Evolutionary conservation across 2,329 filamentous ascomycete species (phyloP), one percentile per base, ranked within the genome.

Genomic region (Aspergillus sp.): DNA sequence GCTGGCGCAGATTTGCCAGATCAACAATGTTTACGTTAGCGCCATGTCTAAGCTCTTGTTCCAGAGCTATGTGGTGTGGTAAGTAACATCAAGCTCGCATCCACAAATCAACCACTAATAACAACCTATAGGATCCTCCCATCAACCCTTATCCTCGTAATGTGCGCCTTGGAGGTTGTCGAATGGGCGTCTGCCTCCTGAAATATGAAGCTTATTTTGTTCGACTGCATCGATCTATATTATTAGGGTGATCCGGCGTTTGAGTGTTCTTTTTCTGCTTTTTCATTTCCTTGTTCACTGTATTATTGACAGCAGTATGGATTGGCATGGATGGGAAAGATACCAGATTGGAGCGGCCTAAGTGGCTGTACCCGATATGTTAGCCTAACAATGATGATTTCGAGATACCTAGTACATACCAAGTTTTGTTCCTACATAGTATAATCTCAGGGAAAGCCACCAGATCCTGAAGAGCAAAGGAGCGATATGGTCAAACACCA

Each of bases 31-130:
- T 9, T 99, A 92, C 76, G 94, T 98, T 82, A 87, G 89, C 17
- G 92, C 95, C 52, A 98, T 99, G 93, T 91, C 91, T 63, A 91
- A 87, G 75, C 84, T 99, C 59, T 80, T 98, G 54, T 97, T 98
- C 81, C 94, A 97, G 81, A 97, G 94, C 79, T 96, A 96, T 73
- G 92, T 99, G 61, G 89, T 97, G 65, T 97, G 92, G 91, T 91
- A 81, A 79, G 88, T 21, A 28, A 17, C 2, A 28, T 54, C 25
- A 6, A 36, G 13, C 8, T 1, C 45, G n/a, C 38, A 21, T 48
- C 13, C n/a, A 10, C 12, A 9, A n/a, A 52, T 23, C 50, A 25
- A 9, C 49, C 36, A 45, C 54, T 72, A 55, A 66, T 51, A 5
- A 12, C 59, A 78, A 28, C 12, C 47, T 65, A 0, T 64, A 92